Base-by-base conservation (phyloP, 768 basidiomycete genomes). In the Auriscalpium vulgare region DNA sequence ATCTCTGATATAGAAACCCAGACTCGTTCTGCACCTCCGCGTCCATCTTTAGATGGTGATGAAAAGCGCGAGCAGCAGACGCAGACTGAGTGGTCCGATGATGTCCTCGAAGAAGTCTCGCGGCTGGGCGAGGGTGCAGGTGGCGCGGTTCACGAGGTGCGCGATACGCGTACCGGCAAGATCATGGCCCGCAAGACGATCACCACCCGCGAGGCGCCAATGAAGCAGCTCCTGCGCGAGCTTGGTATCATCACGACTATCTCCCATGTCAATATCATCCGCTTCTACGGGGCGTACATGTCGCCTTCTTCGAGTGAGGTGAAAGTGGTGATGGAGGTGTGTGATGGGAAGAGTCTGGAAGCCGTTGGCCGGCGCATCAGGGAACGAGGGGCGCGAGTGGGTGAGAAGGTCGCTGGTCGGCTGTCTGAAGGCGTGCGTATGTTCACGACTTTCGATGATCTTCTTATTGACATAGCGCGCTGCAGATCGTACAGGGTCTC, bases 141-240 rank as follows among this genome's bases (percentile, higher is more conserved):
- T 47, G 97, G 97, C 47, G 94, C 93, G 8, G 97, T 99, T 10
- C 86, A 95, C 69, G 94, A 92, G 71, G 95, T 97, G 48, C 82
- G 76, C 68, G 91, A 97, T 69, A 85, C 78, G 66, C 85, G 87
- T 54, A 90, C 84, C 1, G 83, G 82, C 37, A 75, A 76, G 68
- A 79, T 94, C 63, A 86, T 97, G 82, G 97, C 97, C 5, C 84
- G 94, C 66, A 99, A 99, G 77, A 89, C 91, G 9, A 93, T 95
- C 67, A 90, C 90, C 35, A 91, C 90, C 10, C 84, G 84, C 55
- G 88, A 91, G 64, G 95, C 92, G 47, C 95, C 94, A 16, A 78
- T 87, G 72, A 89, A 87, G 72, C 95, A 98, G 75, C 82, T 98
- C 56, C 77, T 93, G 56, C 85, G 97, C 56, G 97, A 99, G 72